A percentile compares a stretch with the other conserved stretches of the same genome.
Evolutionary conservation across 768 basidiomycete genomes (phyloP).

Genomic region (Tylopilus vinaceipallidus): DNA sequence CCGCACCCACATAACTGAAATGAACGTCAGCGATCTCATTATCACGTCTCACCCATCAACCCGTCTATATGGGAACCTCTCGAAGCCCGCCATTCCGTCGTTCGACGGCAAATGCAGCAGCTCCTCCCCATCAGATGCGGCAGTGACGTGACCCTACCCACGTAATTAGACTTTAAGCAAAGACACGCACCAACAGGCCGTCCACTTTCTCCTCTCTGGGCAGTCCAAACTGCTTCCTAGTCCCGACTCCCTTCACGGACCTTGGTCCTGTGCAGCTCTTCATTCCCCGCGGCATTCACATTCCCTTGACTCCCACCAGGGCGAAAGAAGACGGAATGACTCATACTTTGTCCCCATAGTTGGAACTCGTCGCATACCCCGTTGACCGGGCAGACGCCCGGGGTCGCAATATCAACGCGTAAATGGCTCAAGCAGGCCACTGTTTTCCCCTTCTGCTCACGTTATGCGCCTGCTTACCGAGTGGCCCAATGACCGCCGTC

Average conservation of each 20-base stretch:
- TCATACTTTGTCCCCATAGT: constrained; percentile 5
- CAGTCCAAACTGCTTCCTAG: constrained; percentile 11
- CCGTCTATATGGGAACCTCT: constrained; percentile 14
- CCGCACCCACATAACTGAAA: constrained; percentile 10
- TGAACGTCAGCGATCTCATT: constrained; percentile 16
- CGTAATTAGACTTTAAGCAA: constrained; percentile 41
- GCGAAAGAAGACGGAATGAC: constrained; percentile 11
- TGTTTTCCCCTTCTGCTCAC: constrained; percentile 12
- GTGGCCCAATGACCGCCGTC: constrained; percentile 11
- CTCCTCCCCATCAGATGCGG: constrained; percentile 24
- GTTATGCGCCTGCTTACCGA: constrained; percentile 8
- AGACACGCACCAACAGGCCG: constrained; percentile 28
- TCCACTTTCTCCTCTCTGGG: constrained; percentile 18
- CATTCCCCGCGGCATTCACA: constrained; percentile 34
- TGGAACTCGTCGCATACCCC: constrained; percentile 9
- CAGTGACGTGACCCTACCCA: constrained; percentile 31
- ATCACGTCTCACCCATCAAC: constrained; percentile 8
- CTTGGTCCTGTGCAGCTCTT: constrained; percentile 18
- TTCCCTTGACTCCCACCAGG: constrained; percentile 10
- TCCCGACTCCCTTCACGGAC: constrained; percentile 28
- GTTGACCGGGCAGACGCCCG: constrained; percentile 20
- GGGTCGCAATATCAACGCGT: constrained; percentile 6
- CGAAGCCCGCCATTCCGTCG: constrained; percentile 10
- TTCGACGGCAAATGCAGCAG: constrained; percentile 13
- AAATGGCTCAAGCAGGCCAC: constrained; percentile 4